Conservation (phyloP, 1,139 yeast species). For the Diutina siamensis region DNA sequence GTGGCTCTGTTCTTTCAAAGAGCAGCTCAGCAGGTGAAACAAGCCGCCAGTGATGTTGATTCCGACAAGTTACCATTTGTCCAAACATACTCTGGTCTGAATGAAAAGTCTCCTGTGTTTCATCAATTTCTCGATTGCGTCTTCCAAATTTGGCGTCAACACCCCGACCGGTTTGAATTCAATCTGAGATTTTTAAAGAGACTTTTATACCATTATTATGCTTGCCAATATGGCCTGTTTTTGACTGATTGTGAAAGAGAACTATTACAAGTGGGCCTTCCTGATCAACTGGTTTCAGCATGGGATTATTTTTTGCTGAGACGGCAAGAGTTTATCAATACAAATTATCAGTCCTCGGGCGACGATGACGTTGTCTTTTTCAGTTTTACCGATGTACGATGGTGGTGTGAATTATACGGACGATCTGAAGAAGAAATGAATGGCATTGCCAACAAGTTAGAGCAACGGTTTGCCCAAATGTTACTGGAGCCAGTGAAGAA, state of each 20-base stretch:
- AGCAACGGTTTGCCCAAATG: constrained; percentile 32
- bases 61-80: constrained; percentile 1
- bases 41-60: constrained; percentile 17
- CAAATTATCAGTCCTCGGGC: constrained; percentile 12
- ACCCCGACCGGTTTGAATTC: constrained; percentile 68
- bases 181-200: constrained; percentile 81
- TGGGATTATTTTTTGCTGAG: constrained; percentile 92
- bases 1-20: constrained; percentile 25
- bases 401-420: constrained; percentile 87
- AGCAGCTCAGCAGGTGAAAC: constrained; percentile 33
- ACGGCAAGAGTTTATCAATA: constrained; percentile 54
- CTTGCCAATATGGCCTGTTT: constrained; percentile 93
- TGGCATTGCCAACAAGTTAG: constrained; percentile 35
- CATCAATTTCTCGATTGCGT: constrained; percentile 90
- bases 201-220: constrained; percentile 74
- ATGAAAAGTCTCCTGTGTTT: constrained; percentile 71
- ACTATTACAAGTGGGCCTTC: constrained; percentile 19
- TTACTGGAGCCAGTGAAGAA: constrained; percentile 9
- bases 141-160: constrained; percentile 64
- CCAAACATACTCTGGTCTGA: constrained; percentile 24
- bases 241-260: constrained; percentile 67
- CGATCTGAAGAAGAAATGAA: constrained; percentile 76
- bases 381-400: constrained; percentile 53
- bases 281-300: constrained; percentile 54
- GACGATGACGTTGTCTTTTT: constrained; percentile 48